Evolutionary conservation across 169 alveolate species (phyloP).

Genomic region (Perkinsus marinus): DNA sequence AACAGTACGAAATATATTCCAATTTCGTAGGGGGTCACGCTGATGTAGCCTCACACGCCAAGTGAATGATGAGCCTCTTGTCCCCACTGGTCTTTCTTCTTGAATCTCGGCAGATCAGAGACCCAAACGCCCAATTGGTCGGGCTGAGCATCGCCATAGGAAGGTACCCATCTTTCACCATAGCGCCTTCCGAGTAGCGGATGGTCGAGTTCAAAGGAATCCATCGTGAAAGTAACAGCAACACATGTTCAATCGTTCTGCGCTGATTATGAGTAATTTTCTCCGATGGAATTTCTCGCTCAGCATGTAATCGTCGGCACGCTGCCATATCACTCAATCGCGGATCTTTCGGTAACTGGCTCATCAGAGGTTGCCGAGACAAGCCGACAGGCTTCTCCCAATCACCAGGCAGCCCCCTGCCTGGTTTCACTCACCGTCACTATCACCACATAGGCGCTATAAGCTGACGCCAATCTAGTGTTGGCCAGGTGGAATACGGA

Average conservation of each 20-base stretch:
- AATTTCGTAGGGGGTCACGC: no score
- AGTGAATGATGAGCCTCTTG: not conserved
- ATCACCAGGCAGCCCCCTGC: no score
- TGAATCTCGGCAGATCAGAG: not conserved
- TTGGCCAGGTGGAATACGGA: not conserved
- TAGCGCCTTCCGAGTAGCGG: not conserved
- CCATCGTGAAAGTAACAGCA: not conserved
- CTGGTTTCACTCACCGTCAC: not conserved
- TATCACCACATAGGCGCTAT: not conserved
- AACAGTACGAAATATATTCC: no score
- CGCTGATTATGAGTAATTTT: not conserved
- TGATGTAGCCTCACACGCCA: not conserved
- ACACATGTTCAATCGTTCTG: not conserved
- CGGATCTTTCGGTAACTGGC: no score
- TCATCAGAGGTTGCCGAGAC: no score
- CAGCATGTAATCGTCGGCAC: not conserved
- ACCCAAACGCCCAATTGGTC: not conserved
- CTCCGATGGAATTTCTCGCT: not conserved
- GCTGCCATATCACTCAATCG: not conserved
- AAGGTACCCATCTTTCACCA: not conserved
- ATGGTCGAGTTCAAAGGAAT: not conserved
- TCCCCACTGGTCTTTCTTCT: not conserved
- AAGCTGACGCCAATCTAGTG: not conserved
- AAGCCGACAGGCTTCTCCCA: no score
- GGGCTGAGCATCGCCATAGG: not conserved